Percentiles rank a stretch among this genome's conserved stretches.
These are phyloP conservation scores for Talaromyces ruber DNA, from an alignment of 495 filamentous ascomycete genomes.

Conservation along the genomic window DNA sequence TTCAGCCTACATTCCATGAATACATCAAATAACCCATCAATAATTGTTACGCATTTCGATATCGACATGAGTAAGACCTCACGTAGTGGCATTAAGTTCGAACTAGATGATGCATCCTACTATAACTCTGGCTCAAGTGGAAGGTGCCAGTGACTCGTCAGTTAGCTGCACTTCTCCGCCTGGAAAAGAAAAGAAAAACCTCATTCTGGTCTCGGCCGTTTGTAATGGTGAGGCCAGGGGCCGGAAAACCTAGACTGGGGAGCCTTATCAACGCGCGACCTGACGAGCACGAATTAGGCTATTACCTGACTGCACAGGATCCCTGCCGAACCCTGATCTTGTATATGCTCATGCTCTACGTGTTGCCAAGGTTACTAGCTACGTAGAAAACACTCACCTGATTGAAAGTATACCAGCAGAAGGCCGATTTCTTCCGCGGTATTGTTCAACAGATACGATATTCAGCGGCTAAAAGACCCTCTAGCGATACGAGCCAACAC, in stretches of 20 bases:
- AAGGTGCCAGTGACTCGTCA: background rate
- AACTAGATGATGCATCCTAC: background rate
- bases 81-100: background rate
- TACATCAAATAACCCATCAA: background rate
- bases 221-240: background rate
- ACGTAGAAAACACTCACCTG: background rate
- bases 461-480: background rate
- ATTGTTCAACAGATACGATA: background rate
- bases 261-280: background rate
- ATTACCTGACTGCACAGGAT: background rate
- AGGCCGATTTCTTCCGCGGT: background rate
- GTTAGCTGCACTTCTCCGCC: background rate
- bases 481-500: background rate
- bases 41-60: background rate
- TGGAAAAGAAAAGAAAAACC: background rate
- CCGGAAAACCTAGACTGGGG: background rate
- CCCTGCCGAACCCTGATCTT: background rate
- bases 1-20: background rate
- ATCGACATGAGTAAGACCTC: background rate
- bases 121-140: background rate
- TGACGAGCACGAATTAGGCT: background rate
- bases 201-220: background rate
- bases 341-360: background rate
- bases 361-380: background rate
- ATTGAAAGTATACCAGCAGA: background rate